Base-by-base conservation (phyloP, 768 basidiomycete genomes). In the Calocera cornea region DNA sequence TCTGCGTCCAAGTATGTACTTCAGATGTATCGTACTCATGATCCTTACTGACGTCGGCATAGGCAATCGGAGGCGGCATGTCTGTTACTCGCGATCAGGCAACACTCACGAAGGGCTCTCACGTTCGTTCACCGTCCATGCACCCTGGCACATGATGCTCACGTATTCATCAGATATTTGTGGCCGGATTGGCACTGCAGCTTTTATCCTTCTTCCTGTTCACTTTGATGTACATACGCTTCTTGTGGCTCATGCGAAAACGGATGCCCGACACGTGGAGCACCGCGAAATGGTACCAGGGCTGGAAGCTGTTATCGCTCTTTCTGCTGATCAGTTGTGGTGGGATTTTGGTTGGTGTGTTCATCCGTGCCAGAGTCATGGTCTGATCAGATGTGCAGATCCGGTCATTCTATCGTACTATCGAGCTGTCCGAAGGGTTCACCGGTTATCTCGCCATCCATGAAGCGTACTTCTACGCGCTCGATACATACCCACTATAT, bases 401-500 rank as follows among this genome's bases (percentile, higher is more conserved):
- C 70, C 87, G 88, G 67, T 89, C 86, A 41, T 74, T 80, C 1
- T 90, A 84, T 77, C 81, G 83, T 70, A 71, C 76, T 16, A 77
- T 81, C 19, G 88, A 90, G 70, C 79, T 84, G 33, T 82, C 83
- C 1, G 77, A 87, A 74, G 89, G 89, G n/a, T 88, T 78, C 74
- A 68, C 74, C 27, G 86, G 86, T 1, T 77, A 78, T 40, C 79
- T 89, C 22, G 80, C 83, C 5, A 84, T 80, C 1, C 81, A 80
- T 2, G 87, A 89, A 73, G 74, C 72, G 1, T 83, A 80, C 71
- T 88, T 90, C 74, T 90, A 88, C 72, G 82, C 77, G 1, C 78
- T 89, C 41, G 85, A 91, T 73, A 83, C 86, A 0, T 78, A 88
- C 2, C 88, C 87, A 8, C 78, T 89, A 8, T 81, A 86, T 68